Percentiles rank a stretch among this genome's conserved stretches.
Conservation (phyloP, 345 rosid species). For the Pistacia vera region DNA sequence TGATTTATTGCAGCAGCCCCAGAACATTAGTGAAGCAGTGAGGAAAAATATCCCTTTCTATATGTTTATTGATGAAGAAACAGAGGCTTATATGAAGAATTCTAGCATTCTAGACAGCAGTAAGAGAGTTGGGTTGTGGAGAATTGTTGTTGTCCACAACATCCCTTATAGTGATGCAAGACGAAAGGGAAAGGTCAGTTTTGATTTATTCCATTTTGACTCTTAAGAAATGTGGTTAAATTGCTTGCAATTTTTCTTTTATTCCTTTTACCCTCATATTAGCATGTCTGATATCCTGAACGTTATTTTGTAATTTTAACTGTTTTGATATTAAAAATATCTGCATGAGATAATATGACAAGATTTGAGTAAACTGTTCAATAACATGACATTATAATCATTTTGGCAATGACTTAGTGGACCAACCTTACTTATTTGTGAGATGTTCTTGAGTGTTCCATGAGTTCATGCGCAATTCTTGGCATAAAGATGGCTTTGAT, state of each 20-base stretch:
- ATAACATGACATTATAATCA: neutral
- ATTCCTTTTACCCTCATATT: neutral
- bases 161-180: constrained; percentile 81
- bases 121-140: constrained; percentile 81
- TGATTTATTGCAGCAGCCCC: constrained; percentile 81
- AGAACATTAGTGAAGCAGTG: constrained; percentile 62
- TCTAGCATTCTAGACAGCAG: constrained; percentile 48
- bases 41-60: constrained; percentile 66
- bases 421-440: neutral
- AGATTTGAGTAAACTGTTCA: neutral
- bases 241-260: neutral
- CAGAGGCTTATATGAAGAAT: constrained; percentile 70
- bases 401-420: neutral
- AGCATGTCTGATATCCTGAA: neutral
- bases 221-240: constrained; percentile 5
- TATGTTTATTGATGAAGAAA: constrained; percentile 91
- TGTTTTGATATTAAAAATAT: neutral
- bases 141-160: constrained; percentile 67
- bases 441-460: no score
- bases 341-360: neutral
- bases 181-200: constrained; percentile 80
- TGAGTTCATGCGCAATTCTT: no score
- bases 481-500: no score
- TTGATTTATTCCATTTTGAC: constrained; percentile 3
- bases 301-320: constrained; percentile 8